Evolutionary conservation across 352 stramenopile species (phyloP).

Genomic region (Phytopythium aichiense): DNA sequence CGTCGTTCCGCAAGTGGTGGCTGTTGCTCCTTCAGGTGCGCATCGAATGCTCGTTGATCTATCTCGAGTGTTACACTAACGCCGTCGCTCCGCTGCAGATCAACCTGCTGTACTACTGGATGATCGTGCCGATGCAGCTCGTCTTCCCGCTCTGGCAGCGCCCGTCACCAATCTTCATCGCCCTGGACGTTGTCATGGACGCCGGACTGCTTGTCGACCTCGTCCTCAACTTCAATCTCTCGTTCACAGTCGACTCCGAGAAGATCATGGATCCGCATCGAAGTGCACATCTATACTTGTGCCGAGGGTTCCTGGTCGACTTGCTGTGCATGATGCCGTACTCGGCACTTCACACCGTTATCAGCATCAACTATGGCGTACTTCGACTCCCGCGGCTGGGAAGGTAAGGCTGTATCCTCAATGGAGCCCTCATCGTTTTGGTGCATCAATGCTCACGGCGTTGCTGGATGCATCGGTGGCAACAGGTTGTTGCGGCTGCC

Average conservation of each 20-base stretch:
- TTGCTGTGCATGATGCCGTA: constrained; percentile 44
- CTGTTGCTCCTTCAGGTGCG: constrained; percentile 30
- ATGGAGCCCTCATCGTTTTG: background rate
- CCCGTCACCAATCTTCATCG: constrained; percentile 23
- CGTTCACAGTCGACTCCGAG: constrained; percentile 43
- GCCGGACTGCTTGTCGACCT: constrained; percentile 33
- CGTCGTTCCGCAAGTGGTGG: constrained; percentile 39
- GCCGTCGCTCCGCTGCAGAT: constrained; percentile 10
- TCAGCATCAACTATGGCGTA: constrained; percentile 17
- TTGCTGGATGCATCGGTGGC: background rate
- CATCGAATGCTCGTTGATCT: background rate
- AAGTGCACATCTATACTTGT: constrained; percentile 38
- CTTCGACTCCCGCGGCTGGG: constrained; percentile 40
- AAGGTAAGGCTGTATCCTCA: constrained; percentile 6
- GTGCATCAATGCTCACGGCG: background rate
- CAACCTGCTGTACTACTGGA: constrained; percentile 41
- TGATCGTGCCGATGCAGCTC: constrained; percentile 45
- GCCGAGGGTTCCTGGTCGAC: constrained; percentile 32
- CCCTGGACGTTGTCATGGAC: constrained; percentile 28
- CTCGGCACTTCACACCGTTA: constrained; percentile 17
- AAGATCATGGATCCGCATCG: constrained; percentile 42
- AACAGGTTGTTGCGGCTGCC: constrained; percentile 18
- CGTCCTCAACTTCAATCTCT: constrained; percentile 57
- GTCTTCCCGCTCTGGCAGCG: constrained; percentile 41
- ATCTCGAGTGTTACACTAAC: background rate